These are phyloP conservation scores for Durotheca rogersii DNA, from an alignment of 495 filamentous ascomycete species.

Conservation along the genomic window DNA sequence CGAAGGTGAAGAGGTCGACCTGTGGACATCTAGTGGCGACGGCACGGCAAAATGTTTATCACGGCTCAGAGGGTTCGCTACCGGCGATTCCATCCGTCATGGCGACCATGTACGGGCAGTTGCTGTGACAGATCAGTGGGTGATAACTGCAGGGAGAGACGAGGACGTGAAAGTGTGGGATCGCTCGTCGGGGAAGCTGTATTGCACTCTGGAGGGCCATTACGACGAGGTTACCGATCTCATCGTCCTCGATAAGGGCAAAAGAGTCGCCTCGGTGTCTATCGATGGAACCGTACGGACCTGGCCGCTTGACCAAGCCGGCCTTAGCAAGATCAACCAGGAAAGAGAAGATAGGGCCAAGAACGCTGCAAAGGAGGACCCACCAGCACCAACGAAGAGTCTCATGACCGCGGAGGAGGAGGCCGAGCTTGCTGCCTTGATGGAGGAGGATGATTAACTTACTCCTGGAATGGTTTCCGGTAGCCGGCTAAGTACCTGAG, in stretches of 20 bases:
- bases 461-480: background rate
- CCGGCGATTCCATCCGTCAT: constrained; percentile 71
- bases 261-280: constrained; percentile 70
- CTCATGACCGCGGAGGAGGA: constrained; percentile 80
- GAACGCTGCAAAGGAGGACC: constrained; percentile 47
- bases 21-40: constrained; percentile 91
- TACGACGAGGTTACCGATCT: constrained; percentile 90
- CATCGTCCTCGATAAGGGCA: constrained; percentile 56
- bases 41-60: constrained; percentile 75
- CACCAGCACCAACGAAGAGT: constrained; percentile 40
- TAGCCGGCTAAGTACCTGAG: background rate
- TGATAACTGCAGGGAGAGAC: constrained; percentile 87
- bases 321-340: constrained; percentile 59
- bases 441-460: constrained; percentile 68
- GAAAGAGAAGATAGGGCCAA: constrained; percentile 53
- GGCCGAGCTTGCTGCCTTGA: constrained; percentile 79
- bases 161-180: constrained; percentile 94
- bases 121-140: constrained; percentile 69
- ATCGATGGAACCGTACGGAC: constrained; percentile 86
- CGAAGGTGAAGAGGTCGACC: constrained; percentile 61
- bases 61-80: constrained; percentile 62
- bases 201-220: constrained; percentile 79
- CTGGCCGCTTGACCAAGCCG: constrained; percentile 69
- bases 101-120: constrained; percentile 89
- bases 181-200: constrained; percentile 65